Evolutionary conservation across 352 stramenopile species (phyloP).

Genomic region (Phytophthora lateralis): DNA sequence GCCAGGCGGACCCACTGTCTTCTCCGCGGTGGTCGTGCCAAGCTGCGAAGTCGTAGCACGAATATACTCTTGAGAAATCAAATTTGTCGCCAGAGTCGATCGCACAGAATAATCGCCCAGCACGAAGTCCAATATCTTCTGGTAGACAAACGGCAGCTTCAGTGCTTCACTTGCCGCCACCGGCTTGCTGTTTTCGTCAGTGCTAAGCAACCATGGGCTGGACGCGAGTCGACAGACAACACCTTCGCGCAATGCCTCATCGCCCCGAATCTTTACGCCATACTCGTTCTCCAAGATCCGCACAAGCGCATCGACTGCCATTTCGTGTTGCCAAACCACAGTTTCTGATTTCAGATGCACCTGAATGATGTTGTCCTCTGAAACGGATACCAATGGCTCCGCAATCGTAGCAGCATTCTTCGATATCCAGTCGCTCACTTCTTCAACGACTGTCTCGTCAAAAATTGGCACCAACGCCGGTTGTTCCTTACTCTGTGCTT

Average conservation of each 20-base stretch:
- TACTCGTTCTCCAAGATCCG: constrained; percentile 84
- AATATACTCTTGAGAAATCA: constrained; percentile 73
- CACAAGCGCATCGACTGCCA: constrained; percentile 65
- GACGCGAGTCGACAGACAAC: constrained; percentile 73
- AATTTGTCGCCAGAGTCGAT: constrained; percentile 51
- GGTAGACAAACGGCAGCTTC: constrained; percentile 62
- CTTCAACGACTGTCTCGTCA: constrained; percentile 64
- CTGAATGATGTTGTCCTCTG: constrained; percentile 76
- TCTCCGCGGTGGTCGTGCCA: neutral
- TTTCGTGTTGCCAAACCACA: constrained; percentile 68
- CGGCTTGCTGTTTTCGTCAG: constrained; percentile 43
- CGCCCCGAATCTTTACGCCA: constrained; percentile 64
- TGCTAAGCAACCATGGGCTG: constrained; percentile 63
- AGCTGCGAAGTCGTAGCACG: constrained; percentile 44
- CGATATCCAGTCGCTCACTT: constrained; percentile 79
- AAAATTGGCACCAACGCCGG: constrained; percentile 70
- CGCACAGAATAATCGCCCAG: constrained; percentile 58
- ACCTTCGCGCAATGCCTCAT: constrained; percentile 66
- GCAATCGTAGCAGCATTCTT: constrained; percentile 80
- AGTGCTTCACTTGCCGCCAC: constrained; percentile 15
- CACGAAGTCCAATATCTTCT: constrained; percentile 75
- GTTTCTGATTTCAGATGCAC: constrained; percentile 75
- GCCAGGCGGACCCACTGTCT: neutral
- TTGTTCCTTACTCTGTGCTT: constrained; percentile 47
- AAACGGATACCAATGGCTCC: constrained; percentile 79